Conservation (phyloP, 2,329 filamentous ascomycete species). For the Alternaria alternata region DNA sequence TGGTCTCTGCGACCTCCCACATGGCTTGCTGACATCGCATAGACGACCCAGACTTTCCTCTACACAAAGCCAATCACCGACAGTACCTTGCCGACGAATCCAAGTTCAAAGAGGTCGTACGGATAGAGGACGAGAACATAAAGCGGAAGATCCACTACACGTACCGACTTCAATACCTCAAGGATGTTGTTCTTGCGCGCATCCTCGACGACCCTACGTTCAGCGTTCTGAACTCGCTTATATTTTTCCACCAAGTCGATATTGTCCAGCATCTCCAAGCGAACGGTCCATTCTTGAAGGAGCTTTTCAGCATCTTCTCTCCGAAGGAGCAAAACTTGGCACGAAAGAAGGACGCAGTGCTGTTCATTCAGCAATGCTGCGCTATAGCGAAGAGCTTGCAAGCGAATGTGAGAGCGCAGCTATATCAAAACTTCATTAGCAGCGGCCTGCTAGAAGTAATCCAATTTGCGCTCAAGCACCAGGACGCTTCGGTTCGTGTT, state of each 20-base stretch:
- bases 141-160: conserved; percentile 94
- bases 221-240: conserved; percentile 94
- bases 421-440: conserved; percentile 90
- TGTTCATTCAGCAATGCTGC: conserved; percentile 97
- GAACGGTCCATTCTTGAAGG: conserved; percentile 78
- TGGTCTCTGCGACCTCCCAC: neutral
- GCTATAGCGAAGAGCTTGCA: conserved; percentile 94
- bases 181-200: conserved; percentile 95
- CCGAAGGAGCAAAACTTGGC: conserved; percentile 68
- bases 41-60: conserved; percentile 96
- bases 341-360: conserved; percentile 90
- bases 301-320: conserved; percentile 87
- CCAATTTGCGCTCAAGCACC: conserved; percentile 86
- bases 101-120: conserved; percentile 95
- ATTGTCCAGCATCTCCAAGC: conserved; percentile 94
- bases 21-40: conserved; percentile 41
- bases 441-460: conserved; percentile 90
- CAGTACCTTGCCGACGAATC: conserved; percentile 90
- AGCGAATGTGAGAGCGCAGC: conserved; percentile 76
- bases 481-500: conserved; percentile 83
- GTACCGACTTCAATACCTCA: conserved; percentile 93
- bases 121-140: conserved; percentile 82
- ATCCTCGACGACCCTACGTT: conserved; percentile 98
- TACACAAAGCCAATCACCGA: conserved; percentile 95
- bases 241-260: conserved; percentile 99